These are phyloP conservation scores for Boletus sp. DNA, from an alignment of 768 basidiomycete genomes.

Conservation along the genomic window DNA sequence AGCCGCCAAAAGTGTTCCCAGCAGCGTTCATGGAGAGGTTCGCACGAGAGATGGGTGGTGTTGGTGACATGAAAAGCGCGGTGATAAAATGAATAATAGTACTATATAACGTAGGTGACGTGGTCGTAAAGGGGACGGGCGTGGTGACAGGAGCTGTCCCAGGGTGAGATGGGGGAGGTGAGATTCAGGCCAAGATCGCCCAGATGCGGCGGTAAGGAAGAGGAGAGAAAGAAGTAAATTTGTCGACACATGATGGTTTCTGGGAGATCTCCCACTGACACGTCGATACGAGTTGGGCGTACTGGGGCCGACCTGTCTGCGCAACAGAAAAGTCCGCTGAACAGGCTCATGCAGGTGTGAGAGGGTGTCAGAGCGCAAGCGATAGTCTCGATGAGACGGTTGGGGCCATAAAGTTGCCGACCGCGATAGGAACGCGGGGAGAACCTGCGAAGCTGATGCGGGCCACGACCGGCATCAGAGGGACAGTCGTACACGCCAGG, in stretches of 20 bases:
- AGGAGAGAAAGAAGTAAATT: constrained; percentile 4
- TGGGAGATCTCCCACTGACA: constrained; percentile 20
- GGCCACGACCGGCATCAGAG: constrained; percentile 21
- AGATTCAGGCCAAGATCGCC: constrained; percentile 18
- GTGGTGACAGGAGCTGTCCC: constrained; percentile 24
- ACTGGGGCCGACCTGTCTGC: constrained; percentile 19
- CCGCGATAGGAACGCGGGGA: constrained; percentile 21
- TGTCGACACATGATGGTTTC: constrained; percentile 13
- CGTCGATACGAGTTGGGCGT: constrained; percentile 4
- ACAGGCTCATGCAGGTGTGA: constrained; percentile 17
- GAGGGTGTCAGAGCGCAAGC: constrained; percentile 6
- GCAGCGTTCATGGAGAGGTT: too few species aligned
- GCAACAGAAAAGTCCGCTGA: constrained; percentile 10
- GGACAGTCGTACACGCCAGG: constrained; percentile 8
- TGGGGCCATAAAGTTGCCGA: constrained; percentile 31
- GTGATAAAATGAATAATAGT: constrained; percentile 17
- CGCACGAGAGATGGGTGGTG: constrained; percentile 14
- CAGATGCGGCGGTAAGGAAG: constrained; percentile 14
- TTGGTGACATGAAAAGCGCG: constrained; percentile 13
- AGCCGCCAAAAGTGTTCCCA: constrained; percentile 18
- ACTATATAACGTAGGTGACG: constrained; percentile 9
- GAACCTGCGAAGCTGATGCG: constrained; percentile 24
- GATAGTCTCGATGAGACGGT: neutral
- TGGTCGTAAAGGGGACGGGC: constrained; percentile 14
- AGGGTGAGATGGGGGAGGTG: constrained; percentile 12